Evolutionary conservation across 768 basidiomycete genomes (phyloP).

Genomic region (Symmetrospora coprosmae): DNA sequence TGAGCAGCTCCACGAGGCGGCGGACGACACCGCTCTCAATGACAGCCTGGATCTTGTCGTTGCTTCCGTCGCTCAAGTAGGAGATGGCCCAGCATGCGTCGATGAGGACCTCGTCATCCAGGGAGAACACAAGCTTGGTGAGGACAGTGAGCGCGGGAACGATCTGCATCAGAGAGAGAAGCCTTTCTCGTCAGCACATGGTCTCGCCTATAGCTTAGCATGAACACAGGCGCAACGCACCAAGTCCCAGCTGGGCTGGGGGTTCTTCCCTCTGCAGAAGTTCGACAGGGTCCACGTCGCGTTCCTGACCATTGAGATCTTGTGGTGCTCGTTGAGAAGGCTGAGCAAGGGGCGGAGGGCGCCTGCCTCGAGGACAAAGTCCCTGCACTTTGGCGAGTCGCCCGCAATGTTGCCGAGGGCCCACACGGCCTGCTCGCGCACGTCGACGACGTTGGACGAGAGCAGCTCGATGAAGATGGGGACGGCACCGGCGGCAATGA

Average conservation of each 20-base stretch:
- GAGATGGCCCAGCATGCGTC: constrained; percentile 99
- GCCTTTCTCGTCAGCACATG: not conserved
- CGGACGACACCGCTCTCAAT: constrained; percentile 97
- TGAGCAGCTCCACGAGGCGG: constrained; percentile 88
- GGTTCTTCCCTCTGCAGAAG: constrained; percentile 95
- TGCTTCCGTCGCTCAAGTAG: constrained; percentile 94
- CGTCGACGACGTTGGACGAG: constrained; percentile 84
- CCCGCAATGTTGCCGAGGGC: constrained; percentile 98
- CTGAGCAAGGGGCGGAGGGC: constrained; percentile 82
- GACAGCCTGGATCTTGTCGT: constrained; percentile 99
- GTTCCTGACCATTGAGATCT: constrained; percentile 84
- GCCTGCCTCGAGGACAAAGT: constrained; percentile 85
- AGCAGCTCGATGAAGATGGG: constrained; percentile 94
- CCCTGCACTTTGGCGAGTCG: constrained; percentile 91
- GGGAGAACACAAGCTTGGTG: constrained; percentile 94
- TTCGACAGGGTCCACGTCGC: constrained; percentile 99
- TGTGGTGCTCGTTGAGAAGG: constrained; percentile 74
- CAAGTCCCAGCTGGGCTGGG: constrained; percentile 94
- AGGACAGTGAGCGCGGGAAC: constrained; percentile 91
- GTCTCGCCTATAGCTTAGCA: not conserved
- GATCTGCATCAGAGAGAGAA: constrained; percentile 48
- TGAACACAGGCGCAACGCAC: too few relatives aligned
- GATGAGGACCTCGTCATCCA: constrained; percentile 97
- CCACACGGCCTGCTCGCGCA: constrained; percentile 99
- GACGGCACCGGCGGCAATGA: constrained; percentile 84